These are phyloP conservation scores for Fusarium brevicatenulatum DNA, from an alignment of 2,329 filamentous ascomycete species.

Conservation along the genomic window DNA sequence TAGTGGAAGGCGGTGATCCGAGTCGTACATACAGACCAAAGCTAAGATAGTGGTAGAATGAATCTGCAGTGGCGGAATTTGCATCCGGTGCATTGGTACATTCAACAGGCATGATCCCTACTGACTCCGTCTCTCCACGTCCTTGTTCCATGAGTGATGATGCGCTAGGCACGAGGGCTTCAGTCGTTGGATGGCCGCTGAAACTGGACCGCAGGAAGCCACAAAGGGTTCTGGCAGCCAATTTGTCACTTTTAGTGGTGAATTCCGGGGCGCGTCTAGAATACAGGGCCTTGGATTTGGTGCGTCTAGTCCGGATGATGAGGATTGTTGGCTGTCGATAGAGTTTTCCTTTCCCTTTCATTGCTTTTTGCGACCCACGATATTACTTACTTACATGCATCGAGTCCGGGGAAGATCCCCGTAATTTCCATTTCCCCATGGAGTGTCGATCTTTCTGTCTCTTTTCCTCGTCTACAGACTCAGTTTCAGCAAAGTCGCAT, in stretches of 20 bases:
- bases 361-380: neutral
- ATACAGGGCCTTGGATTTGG: neutral
- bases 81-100: constrained; percentile 5
- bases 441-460: neutral
- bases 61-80: constrained; percentile 10
- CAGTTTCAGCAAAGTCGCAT: neutral
- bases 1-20: constrained; percentile 32
- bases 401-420: neutral
- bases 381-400: neutral
- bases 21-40: constrained; percentile 24
- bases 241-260: neutral
- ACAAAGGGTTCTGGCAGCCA: neutral
- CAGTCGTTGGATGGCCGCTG: neutral
- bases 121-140: neutral
- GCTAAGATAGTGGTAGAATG: constrained; percentile 1
- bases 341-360: neutral
- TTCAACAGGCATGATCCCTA: constrained; percentile 3
- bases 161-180: neutral
- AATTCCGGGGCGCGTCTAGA: neutral
- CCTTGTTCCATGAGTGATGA: neutral
- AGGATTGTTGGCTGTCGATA: neutral
- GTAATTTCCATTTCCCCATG: neutral
- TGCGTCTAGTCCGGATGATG: neutral
- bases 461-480: neutral
- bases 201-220: neutral